These are phyloP conservation scores for Isoetes taiwanensis DNA, from an alignment of 75 land plant species.

Conservation along the genomic window DNA sequence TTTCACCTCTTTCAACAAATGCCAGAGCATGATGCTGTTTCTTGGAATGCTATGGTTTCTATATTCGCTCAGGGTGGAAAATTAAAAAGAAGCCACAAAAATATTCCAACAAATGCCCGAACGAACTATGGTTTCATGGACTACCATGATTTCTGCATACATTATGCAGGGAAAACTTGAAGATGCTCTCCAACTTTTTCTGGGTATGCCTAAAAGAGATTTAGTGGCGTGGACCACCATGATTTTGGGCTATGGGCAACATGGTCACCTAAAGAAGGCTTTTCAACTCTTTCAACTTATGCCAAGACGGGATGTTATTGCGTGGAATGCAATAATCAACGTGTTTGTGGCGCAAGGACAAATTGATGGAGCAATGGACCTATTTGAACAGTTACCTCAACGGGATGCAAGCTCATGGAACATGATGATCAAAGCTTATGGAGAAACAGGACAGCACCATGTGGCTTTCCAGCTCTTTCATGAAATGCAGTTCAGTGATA, in stretches of 20 bases:
- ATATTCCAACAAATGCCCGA: constrained; percentile 36
- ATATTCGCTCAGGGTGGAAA: constrained; percentile 16
- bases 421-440: no score
- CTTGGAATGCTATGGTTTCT: background rate
- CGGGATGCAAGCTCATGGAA: no score
- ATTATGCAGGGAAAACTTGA: constrained; percentile 12
- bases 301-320: constrained; percentile 22
- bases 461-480: no score
- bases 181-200: constrained; percentile 24
- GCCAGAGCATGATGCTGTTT: background rate
- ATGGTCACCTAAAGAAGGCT: constrained; percentile 27
- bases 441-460: no score
- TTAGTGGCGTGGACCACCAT: constrained; percentile 43
- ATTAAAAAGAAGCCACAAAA: constrained; percentile 20
- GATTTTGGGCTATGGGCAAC: constrained; percentile 30
- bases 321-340: constrained; percentile 43
- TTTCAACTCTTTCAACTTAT: constrained; percentile 23
- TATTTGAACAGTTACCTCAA: no score
- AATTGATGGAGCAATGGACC: constrained; percentile 18
- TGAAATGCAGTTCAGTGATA: constrained; percentile 19
- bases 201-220: constrained; percentile 17
- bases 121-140: constrained; percentile 33
- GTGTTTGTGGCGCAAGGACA: constrained; percentile 29
- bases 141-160: constrained; percentile 25
- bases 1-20: constrained; percentile 3